Evolutionary conservation across 345 rosid genomes (phyloP).

Genomic region (Citropsis articulata): DNA sequence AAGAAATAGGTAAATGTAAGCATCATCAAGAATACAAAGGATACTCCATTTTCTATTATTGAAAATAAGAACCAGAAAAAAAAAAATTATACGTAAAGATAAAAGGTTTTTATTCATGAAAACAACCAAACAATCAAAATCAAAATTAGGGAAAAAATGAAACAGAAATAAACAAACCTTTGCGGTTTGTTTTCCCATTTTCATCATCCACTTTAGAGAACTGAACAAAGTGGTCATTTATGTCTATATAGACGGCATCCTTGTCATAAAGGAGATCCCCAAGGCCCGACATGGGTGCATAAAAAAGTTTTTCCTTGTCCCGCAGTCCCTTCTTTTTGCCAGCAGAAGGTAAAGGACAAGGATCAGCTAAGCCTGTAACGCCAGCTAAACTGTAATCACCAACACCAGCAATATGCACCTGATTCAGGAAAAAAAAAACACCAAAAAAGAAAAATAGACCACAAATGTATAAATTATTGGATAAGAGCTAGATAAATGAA

Average conservation of each 20-base stretch:
- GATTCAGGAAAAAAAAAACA: constrained; percentile 13
- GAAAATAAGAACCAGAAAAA: not conserved
- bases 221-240: constrained; percentile 88
- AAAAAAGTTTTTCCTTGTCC: constrained; percentile 85
- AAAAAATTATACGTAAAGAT: not conserved
- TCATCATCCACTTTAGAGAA: constrained; percentile 69
- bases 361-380: constrained; percentile 76
- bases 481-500: too few relatives aligned
- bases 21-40: not conserved
- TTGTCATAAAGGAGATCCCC: constrained; percentile 95
- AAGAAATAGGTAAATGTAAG: not conserved
- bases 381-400: constrained; percentile 86
- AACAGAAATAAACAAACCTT: constrained; percentile 45
- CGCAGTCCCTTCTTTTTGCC: constrained; percentile 83
- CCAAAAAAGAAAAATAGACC: not conserved
- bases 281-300: constrained; percentile 98
- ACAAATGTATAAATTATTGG: not conserved
- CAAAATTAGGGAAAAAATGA: not conserved
- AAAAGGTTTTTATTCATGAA: not conserved
- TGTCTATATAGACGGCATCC: constrained; percentile 95
- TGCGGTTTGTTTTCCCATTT: constrained; percentile 35
- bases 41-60: not conserved
- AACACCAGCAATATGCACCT: constrained; percentile 99
- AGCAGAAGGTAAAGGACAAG: constrained; percentile 94
- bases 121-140: not conserved